Base-by-base conservation (phyloP, 1,284 basidiomycete genomes). In the Phaffia rhodozyma region DNA sequence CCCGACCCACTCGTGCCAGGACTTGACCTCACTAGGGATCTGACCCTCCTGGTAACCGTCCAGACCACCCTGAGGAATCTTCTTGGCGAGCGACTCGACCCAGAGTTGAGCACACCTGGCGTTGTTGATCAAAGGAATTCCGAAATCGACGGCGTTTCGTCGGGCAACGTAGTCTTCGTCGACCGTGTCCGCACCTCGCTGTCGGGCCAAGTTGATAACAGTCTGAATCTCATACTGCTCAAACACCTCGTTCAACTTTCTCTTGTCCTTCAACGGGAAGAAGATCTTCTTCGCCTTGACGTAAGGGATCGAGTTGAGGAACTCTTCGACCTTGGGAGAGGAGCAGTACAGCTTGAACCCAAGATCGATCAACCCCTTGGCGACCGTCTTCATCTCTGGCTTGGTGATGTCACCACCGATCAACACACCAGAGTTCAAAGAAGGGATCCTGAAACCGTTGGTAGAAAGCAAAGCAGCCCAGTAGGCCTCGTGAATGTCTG, bases 141-240 rank as follows among this genome's bases (percentile, higher is more conserved):
- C 91, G 71, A 94, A 94, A 79, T 93, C 89, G 60, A 93, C 91
- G 56, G 90, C 89, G 71, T 91, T 92, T 83, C 86, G 80, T 71
- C 91, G 83, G 61, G 96, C 92, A 53, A 97, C 93, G 72, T 98
- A 99, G 74, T 98, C 92, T 77, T 97, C 91, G 75, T 98, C 94
- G 25, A 85, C 80, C 30, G 86, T 84, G 70, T 86, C 84, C 58
- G 79, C 80, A 34, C 87, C 94, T 20, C 93, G 84, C 67, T 83
- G 79, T 72, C 86, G 84, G 23, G 94, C 87, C 57, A 99, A 81
- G 79, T 98, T 97, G 78, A 98, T 85, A 55, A 98, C 94, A 66
- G 86, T 88, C 72, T 93, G 87, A 72, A 98, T 96, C 71, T 97
- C 90, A 75, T 89, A 87, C 75, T 96, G 89, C 75, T 97, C 91